Evolutionary conservation across 2,329 filamentous ascomycete genomes (phyloP), one percentile per base, ranked within the genome.

Genomic region (Ceratocystis lukuohia): DNA sequence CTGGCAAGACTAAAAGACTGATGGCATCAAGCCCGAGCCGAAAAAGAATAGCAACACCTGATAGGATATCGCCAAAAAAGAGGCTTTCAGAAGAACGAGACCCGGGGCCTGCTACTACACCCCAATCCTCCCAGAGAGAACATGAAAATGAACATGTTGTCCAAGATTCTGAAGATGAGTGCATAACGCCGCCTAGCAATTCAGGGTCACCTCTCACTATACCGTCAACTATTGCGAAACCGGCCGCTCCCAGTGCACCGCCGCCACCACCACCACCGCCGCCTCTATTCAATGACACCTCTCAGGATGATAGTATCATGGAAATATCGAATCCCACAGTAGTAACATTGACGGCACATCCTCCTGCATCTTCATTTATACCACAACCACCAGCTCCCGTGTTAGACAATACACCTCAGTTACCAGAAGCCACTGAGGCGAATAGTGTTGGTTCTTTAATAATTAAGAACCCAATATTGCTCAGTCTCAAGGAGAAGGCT

Each of bases 101-200:
- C 25, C 46, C n/a, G 3, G 22, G 3, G 30, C 50, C n/a, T 3
- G 25, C 33, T 8, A 25, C 30, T 30, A 22, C 22, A 20, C 25
- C 59, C 10, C 46, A 44, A 3, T 25, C 22, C 10, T 63, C 62
- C 68, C 69, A 69, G 62, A 70, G 63, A 59, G 67, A 66, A 33
- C 72, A 72, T 57, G 69, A 48, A 22, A 70, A 76, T 65, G 74
- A 76, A 37, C 74, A 75, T 44, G 72, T 82, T 5, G 79, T 84
- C 50, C 76, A 80, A 64, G 82, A 85, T 70, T 85, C 82, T 0
- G 82, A 84, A 57, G 82, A 84, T 56, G 82, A 84, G 56, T 80
- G 79, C 53, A 70, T 80, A 5, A 78, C 77, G 4, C 76, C 79
- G 12, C 75, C 73, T 7, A 73, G 73, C 8, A 73, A 72, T 46